These are phyloP conservation scores for Fusarium newnesense DNA, from an alignment of 2,329 filamentous ascomycete species.

Conservation along the genomic window DNA sequence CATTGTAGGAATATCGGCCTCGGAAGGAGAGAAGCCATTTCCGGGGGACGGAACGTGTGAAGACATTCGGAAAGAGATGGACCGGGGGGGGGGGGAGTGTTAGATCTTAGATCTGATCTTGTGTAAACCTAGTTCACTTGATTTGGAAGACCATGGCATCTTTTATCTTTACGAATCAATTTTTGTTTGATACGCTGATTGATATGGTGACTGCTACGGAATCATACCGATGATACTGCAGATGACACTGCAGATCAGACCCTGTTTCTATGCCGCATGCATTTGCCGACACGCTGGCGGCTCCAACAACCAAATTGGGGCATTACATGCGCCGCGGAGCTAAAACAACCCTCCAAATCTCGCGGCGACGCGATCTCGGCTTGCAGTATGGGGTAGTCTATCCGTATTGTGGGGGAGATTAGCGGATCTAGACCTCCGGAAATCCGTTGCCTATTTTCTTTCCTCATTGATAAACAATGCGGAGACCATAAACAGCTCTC, in stretches of 20 bases:
- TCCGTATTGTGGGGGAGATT: conserved; percentile 3
- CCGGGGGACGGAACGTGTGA: conserved; percentile 28
- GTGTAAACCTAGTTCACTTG: not conserved
- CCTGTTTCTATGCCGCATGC: not conserved
- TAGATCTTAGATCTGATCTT: not conserved
- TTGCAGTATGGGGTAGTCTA: not conserved
- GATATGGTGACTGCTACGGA: not conserved
- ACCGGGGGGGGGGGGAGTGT: not conserved
- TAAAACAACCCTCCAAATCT: not conserved
- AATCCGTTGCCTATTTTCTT: not conserved
- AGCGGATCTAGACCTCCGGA: not conserved
- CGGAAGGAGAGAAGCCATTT: conserved; percentile 18
- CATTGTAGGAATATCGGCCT: conserved; percentile 11
- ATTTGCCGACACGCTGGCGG: not conserved
- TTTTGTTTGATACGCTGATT: not conserved
- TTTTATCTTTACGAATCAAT: conserved; percentile 13
- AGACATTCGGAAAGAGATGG: conserved; percentile 3
- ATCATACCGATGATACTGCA: not conserved
- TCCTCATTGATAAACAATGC: not conserved
- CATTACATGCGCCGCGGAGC: not conserved
- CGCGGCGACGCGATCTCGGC: not conserved
- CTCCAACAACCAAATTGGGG: not conserved
- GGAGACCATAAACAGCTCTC: not conserved
- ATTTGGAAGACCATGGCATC: not conserved
- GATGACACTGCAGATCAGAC: not conserved